Conservation (phyloP, 164 flowering plant genomes). For the Magnolia officinalis region DNA sequence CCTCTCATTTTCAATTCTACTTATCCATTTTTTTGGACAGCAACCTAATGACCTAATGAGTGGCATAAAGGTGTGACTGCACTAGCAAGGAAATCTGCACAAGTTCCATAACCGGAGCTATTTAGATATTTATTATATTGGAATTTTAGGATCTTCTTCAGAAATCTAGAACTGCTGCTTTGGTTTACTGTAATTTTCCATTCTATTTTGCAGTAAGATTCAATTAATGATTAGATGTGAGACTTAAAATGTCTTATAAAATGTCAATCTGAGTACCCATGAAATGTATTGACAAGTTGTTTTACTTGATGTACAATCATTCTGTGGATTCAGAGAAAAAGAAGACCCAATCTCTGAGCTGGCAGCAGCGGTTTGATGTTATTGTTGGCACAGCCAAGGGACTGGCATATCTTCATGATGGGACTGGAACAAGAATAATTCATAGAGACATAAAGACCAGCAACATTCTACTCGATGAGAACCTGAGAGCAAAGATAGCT, state of each 20-base stretch:
- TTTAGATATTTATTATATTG: background rate
- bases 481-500: conserved; percentile 64
- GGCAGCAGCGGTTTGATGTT: conserved; percentile 51
- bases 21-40: background rate
- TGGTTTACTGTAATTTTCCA: too few relatives aligned
- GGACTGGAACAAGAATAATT: conserved; percentile 51
- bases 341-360: conserved; percentile 23
- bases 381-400: conserved; percentile 66
- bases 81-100: background rate
- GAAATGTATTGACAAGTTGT: background rate
- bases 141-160: background rate
- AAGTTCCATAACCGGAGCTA: background rate
- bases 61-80: background rate
- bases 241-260: background rate
- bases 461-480: conserved; percentile 67
- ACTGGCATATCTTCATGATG: conserved; percentile 70
- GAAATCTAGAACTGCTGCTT: background rate
- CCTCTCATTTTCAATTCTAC: background rate
- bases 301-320: background rate
- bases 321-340: background rate
- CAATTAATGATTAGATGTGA: background rate
- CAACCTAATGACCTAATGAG: background rate
- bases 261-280: background rate
- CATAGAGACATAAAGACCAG: conserved; percentile 74
- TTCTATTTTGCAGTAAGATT: too few relatives aligned